Evolutionary conservation across 148 eudicot genomes (phyloP).

Genomic region (Rheum nobile): DNA sequence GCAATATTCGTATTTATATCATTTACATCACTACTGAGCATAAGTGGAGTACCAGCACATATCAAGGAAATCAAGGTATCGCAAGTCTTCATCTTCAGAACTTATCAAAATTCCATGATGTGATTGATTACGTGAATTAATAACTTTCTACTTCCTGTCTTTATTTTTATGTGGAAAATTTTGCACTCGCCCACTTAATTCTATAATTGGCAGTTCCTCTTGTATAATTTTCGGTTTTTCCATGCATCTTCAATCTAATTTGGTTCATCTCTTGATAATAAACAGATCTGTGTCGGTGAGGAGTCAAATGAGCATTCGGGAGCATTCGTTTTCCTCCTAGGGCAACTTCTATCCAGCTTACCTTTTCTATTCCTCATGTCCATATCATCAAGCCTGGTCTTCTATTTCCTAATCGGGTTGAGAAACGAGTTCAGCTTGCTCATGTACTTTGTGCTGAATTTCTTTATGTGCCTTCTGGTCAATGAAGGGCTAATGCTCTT

Average conservation of each 20-base stretch:
- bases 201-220: neutral
- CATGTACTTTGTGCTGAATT: conserved; percentile 87
- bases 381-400: conserved; percentile 74
- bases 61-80: conserved; percentile 82
- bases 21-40: conserved; percentile 71
- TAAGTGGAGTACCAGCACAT: conserved; percentile 75
- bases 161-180: neutral
- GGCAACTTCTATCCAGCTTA: conserved; percentile 84
- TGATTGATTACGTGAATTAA: neutral
- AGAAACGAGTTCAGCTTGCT: conserved; percentile 79
- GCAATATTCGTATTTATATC: conserved; percentile 82
- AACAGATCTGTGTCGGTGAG: conserved; percentile 71
- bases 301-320: conserved; percentile 76
- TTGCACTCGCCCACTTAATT: neutral
- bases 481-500: conserved; percentile 79
- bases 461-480: conserved; percentile 76
- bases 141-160: neutral
- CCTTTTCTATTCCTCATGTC: conserved; percentile 95
- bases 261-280: conserved; percentile 5
- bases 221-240: neutral
- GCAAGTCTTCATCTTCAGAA: neutral
- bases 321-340: conserved; percentile 65
- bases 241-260: neutral
- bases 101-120: neutral
- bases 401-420: conserved; percentile 82